Conservation (phyloP, 768 basidiomycete species). For the Mycena vulgaris region DNA sequence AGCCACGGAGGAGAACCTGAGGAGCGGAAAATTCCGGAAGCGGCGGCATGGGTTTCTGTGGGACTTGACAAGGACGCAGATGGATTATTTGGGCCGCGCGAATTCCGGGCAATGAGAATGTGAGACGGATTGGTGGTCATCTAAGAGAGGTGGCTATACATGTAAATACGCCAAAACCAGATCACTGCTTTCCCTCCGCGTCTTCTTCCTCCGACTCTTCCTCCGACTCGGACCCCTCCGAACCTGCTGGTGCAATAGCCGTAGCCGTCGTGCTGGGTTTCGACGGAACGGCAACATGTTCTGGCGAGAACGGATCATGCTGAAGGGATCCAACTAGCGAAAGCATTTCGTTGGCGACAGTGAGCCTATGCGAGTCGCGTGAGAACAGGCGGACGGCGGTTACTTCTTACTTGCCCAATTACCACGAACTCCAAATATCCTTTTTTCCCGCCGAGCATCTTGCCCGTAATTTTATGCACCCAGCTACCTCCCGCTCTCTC, state of each 20-base stretch:
- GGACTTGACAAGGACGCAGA: constrained; percentile 88
- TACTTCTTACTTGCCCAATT: constrained; percentile 74
- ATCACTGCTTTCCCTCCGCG: background rate
- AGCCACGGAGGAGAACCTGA: constrained; percentile 86
- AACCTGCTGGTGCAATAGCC: constrained; percentile 38
- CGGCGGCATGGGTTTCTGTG: constrained; percentile 91
- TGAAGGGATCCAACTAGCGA: constrained; percentile 90
- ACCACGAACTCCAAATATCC: constrained; percentile 88
- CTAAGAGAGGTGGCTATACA: background rate
- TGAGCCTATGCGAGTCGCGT: constrained; percentile 68
- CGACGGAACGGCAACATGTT: constrained; percentile 58
- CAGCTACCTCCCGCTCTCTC: constrained; percentile 78
- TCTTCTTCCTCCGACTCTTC: constrained; percentile 41
- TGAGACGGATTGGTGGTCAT: constrained; percentile 88
- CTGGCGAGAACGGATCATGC: constrained; percentile 78
- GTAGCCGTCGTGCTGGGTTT: background rate
- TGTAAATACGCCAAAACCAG: background rate
- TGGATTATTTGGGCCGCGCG: constrained; percentile 81
- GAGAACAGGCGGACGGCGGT: background rate
- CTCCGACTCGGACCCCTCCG: constrained; percentile 42
- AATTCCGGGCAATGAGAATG: constrained; percentile 90
- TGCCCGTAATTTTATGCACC: constrained; percentile 81
- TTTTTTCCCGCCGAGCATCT: constrained; percentile 76
- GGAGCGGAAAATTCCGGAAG: constrained; percentile 86
- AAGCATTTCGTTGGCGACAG: constrained; percentile 94